Evolutionary conservation across 805 yeast genomes (phyloP).

Genomic region (Cyberlindnera sargentensis): DNA sequence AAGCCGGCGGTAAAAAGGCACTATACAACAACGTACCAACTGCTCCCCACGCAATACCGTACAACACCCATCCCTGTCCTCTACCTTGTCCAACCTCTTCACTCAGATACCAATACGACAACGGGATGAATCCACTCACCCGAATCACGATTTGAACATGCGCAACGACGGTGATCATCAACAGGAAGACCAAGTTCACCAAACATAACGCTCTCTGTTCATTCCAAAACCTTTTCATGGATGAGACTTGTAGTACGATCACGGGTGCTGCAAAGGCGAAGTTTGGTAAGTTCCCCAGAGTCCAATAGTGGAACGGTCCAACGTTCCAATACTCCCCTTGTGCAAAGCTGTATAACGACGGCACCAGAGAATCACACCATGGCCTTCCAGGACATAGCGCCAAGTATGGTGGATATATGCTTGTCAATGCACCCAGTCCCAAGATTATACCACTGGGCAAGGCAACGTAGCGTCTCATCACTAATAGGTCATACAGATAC

Average conservation of each 20-base stretch:
- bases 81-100: slow-evolving; percentile 21
- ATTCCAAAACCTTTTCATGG: slow-evolving; percentile 32
- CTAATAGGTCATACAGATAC: slow-evolving; percentile 49
- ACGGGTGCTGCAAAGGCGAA: slow-evolving; percentile 73
- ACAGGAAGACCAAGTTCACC: slow-evolving; percentile 36
- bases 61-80: slow-evolving; percentile 36
- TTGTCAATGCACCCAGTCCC: slow-evolving; percentile 35
- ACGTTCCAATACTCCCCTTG: slow-evolving; percentile 79
- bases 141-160: slow-evolving; percentile 85
- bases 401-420: slow-evolving; percentile 47
- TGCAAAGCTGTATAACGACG: slow-evolving; percentile 61
- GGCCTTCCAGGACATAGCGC: slow-evolving; percentile 60
- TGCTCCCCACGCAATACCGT: slow-evolving; percentile 55
- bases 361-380: slow-evolving; percentile 63
- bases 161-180: slow-evolving; percentile 54
- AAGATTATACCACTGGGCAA: slow-evolving; percentile 53
- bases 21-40: slow-evolving; percentile 69
- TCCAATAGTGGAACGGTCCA: slow-evolving; percentile 83
- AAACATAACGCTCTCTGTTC: slow-evolving; percentile 31
- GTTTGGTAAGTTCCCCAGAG: slow-evolving; percentile 72
- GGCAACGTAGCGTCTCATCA: slow-evolving; percentile 23
- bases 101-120: slow-evolving; percentile 66
- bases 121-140: slow-evolving; percentile 69
- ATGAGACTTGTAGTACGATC: slow-evolving; percentile 35
- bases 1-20: slow-evolving; percentile 94